Evolutionary conservation across 495 filamentous ascomycete species (phyloP), one percentile per base, ranked within the genome.

Genomic region (Aspergillus haitiensis): DNA sequence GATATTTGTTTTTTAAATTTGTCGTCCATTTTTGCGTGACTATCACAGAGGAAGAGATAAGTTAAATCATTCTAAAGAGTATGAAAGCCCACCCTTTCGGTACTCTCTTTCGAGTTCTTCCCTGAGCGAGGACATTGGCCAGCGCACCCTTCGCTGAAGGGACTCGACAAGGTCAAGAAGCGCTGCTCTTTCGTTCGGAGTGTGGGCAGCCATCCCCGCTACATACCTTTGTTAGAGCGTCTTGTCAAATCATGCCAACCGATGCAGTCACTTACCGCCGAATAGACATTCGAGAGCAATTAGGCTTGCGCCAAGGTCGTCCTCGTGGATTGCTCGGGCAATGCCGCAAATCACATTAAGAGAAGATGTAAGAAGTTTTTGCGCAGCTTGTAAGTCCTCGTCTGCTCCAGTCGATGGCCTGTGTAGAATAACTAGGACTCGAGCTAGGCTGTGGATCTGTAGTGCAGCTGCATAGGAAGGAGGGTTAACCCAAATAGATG

Each of bases 401-500:
- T 67, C 15, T 1, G 61, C 63, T 1, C 70, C 70, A 1, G 64
- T 62, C 6, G 69, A 65, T 3, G 71, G 71, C 1, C 69, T 62
- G 47, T 73, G 64, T 34, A 71, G 54, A 16, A 70, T 61, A 0
- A 71, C 69, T 2, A 71, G 27, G 16, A 71, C 62, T 11, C 67
- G 59, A 11, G 71, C 65, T 34, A 73, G 58, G 36, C 69, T 70
- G 27, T 73, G 64, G 2, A 70, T 34, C 44, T 73, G 71, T 31
- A 73, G 50, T 0, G 69, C 67, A 0, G 64, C 69, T 8, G 67
- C 71, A 37, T 67, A 67, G 3, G 59, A 33, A 4, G 69, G 58
- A 11, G 71, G 71, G 42, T 73, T 56, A 16, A 73, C 52, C 71
- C 71, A 73, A 18, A 73, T 69, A 7, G 67, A 62, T 2, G 71